Evolutionary conservation across 148 eudicot species (phyloP).

Genomic region (Chenopodium berlandieri): DNA sequence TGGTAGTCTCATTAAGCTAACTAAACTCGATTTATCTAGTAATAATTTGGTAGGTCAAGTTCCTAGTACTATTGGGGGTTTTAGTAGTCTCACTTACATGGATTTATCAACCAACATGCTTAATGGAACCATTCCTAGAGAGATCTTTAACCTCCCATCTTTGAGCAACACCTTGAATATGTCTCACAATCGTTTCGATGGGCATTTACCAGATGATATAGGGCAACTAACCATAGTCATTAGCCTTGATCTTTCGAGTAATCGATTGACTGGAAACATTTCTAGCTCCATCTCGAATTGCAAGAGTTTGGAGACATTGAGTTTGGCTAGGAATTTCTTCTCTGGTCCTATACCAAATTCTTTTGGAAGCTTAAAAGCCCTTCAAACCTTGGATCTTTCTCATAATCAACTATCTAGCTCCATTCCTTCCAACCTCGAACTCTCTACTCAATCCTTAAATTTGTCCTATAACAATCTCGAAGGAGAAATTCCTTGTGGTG

Average conservation of each 20-base stretch:
- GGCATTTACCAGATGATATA: conserved; percentile 46
- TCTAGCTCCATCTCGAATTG: conserved; percentile 43
- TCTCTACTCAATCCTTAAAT: conserved; percentile 35
- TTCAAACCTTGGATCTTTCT: conserved; percentile 48
- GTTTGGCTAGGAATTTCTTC: conserved; percentile 36
- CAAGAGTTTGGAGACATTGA: conserved; percentile 42
- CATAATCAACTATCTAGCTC: conserved; percentile 44
- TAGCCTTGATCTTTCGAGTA: conserved; percentile 42
- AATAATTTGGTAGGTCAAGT: conserved; percentile 35
- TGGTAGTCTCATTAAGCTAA: conserved; percentile 15
- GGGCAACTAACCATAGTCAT: conserved; percentile 25
- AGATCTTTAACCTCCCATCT: conserved; percentile 27
- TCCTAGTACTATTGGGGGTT: conserved; percentile 34
- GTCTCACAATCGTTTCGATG: conserved; percentile 43
- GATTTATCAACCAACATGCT: conserved; percentile 49
- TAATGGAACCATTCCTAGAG: conserved; percentile 49
- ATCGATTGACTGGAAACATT: conserved; percentile 40
- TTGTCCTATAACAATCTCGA: conserved; percentile 52
- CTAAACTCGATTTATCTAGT: conserved; percentile 19
- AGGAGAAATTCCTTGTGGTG: conserved; percentile 43
- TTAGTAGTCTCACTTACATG: conserved; percentile 26
- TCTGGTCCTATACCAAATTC: conserved; percentile 45
- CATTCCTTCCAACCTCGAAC: conserved; percentile 33
- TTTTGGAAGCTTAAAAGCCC: conserved; percentile 34
- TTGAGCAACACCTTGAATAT: conserved; percentile 37